Conservation (phyloP, 371 early-diverging fungal genomes). For the Rhizopus arrhizus region DNA sequence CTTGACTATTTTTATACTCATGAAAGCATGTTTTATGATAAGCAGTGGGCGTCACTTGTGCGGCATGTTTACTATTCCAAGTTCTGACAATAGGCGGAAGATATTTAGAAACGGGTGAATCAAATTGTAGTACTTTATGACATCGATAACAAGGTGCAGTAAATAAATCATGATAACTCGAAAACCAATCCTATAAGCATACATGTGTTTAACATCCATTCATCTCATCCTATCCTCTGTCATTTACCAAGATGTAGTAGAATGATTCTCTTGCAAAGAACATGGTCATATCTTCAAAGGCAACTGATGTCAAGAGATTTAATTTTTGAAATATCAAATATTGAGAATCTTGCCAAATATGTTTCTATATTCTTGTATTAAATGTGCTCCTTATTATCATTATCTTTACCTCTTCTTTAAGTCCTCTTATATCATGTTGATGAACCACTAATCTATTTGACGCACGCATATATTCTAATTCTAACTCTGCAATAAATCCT, state of each 20-base stretch:
- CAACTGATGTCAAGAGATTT: slow-evolving; percentile 34
- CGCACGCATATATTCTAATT: slow-evolving; percentile 32
- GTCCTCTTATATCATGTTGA: slow-evolving; percentile 41
- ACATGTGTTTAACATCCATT: neutral
- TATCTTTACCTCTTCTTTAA: slow-evolving; percentile 39
- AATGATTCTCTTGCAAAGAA: slow-evolving; percentile 40
- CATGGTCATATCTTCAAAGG: slow-evolving; percentile 43
- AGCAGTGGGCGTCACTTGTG: slow-evolving; percentile 23
- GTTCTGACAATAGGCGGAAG: slow-evolving; percentile 52
- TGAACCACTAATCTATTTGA: slow-evolving; percentile 40
- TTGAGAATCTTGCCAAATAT: slow-evolving; percentile 36
- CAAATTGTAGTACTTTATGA: slow-evolving; percentile 45
- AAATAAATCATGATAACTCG: slow-evolving; percentile 44
- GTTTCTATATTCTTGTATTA: slow-evolving; percentile 9
- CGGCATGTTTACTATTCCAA: slow-evolving; percentile 34
- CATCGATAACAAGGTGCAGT: slow-evolving; percentile 46
- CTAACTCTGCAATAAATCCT: slow-evolving; percentile 33
- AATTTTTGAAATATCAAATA: slow-evolving; percentile 46
- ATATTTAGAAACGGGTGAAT: slow-evolving; percentile 48
- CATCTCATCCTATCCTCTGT: no score
- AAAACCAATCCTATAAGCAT: slow-evolving; percentile 39
- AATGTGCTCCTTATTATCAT: neutral
- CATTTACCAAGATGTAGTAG: slow-evolving; percentile 36
- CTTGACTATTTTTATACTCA: slow-evolving; percentile 23
- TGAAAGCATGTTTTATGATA: slow-evolving; percentile 47